A percentile compares a stretch with the other conserved stretches of the same genome.
Evolutionary conservation across 2,329 filamentous ascomycete genomes (phyloP).

Genomic region (Eurotiales sp.): DNA sequence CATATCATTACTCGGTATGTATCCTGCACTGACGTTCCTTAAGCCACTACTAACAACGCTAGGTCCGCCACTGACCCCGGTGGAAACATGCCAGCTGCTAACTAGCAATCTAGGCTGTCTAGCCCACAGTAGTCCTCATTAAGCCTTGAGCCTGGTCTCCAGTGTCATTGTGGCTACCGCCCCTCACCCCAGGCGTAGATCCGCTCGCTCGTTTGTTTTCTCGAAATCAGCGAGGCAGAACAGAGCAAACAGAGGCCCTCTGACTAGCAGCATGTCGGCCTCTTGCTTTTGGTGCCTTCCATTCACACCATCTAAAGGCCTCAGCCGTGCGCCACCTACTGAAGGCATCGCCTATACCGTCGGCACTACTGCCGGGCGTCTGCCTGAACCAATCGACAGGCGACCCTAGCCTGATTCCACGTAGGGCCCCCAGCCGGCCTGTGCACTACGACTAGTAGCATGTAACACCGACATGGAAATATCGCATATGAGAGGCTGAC

Average conservation of each 20-base stretch:
- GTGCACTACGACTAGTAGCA: background rate
- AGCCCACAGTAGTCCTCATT: no score
- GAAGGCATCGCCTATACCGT: conserved; percentile 1
- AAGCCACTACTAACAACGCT: no score
- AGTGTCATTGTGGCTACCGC: conserved; percentile 11
- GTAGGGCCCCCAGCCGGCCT: background rate
- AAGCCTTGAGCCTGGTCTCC: no score
- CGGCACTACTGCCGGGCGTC: conserved; percentile 10
- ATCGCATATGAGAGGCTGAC: conserved; percentile 9
- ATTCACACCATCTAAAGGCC: background rate
- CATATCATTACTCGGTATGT: no score
- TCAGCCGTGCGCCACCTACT: conserved; percentile 1
- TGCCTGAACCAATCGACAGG: conserved; percentile 3
- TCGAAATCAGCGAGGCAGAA: background rate
- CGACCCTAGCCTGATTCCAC: background rate
- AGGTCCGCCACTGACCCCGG: no score
- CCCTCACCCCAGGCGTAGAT: conserved; percentile 4
- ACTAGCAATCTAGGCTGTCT: no score
- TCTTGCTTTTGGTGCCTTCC: background rate
- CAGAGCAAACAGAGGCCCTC: background rate
- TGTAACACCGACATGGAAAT: background rate
- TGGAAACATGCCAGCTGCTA: no score
- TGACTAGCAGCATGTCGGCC: background rate
- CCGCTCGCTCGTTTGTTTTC: conserved; percentile 5
- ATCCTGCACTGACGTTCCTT: no score